Evolutionary conservation across 2,329 filamentous ascomycete species (phyloP), one percentile per base, ranked within the genome.

Genomic region (Sphaceloma murrayae): DNA sequence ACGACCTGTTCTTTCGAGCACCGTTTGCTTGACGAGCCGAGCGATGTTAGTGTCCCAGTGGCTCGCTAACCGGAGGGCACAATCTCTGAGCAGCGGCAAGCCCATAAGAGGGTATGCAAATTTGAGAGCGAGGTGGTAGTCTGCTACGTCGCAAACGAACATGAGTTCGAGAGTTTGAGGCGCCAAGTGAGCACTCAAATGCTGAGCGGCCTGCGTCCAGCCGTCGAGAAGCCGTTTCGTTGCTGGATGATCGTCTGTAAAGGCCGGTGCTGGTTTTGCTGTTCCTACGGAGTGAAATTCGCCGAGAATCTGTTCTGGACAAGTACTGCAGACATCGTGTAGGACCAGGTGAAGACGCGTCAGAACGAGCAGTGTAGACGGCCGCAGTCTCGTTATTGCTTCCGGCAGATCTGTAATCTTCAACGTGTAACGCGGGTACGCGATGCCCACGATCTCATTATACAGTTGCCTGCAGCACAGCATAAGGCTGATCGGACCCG

Each of bases 401-500:
- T 3, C 8, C 5, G 36, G 36, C 5, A 8, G 14, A 5, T 30
- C 9, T 2, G 14, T 5, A 5, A 40, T 40, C 9, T 2, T 2
- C 13, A 40, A 30, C 5, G 4, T 3, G 24, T 40, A 21, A 4
- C 19, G 5, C 1, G 3, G 4, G 16, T 40, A 40, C 2, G 24
- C 30, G 3, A 30, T 29, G 2, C n/a, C 4, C 4, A 16, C 14
- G 16, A 30, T 40, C 24, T 40, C 36, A 16, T 40, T 11, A 11
- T 40, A 40, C 24, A 40, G 27, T 2, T 22, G 11, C 8, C 24
- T 13, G 22, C 36, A 40, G 24, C 36, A 40, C 5, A 40, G 36
- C 36, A 40, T 40, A 7, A 40, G 36, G 24, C 36, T 40, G 36
- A 40, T 38, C 34, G 13, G 27, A 9, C 36, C 22, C 8, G 19